Percentiles rank a stretch among this genome's conserved stretches.
phyloP scores from a whole-genome alignment of 805 yeast species.

The Metschnikowia lunata region DNA sequence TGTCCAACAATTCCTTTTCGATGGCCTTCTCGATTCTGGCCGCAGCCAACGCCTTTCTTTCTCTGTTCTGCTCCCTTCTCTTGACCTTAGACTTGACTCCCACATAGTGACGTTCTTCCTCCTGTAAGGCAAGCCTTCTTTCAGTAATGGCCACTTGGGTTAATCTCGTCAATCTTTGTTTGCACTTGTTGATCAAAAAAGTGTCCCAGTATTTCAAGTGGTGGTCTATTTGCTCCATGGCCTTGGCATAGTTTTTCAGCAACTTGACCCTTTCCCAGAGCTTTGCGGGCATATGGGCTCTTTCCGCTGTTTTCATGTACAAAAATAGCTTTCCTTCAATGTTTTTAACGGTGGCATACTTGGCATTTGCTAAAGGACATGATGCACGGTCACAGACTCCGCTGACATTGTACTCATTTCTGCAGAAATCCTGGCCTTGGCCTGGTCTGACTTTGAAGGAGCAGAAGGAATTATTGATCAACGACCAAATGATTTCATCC shows the following conservation, averaged over 20 bases:
- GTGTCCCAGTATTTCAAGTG: constrained; percentile 91
- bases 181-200: constrained; percentile 86
- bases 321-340: constrained; percentile 75
- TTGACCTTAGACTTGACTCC: constrained; percentile 92
- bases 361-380: constrained; percentile 93
- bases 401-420: constrained; percentile 93
- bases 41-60: constrained; percentile 93
- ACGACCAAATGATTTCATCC: constrained; percentile 94
- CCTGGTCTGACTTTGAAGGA: constrained; percentile 88
- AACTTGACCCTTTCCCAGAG: constrained; percentile 93
- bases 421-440: constrained; percentile 86
- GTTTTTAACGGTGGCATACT: constrained; percentile 82
- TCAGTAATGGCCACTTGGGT: constrained; percentile 95
- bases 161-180: constrained; percentile 89
- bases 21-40: constrained; percentile 96
- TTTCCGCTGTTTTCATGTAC: constrained; percentile 96
- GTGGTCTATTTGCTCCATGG: constrained; percentile 83
- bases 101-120: constrained; percentile 89
- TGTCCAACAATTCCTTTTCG: constrained; percentile 89
- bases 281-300: constrained; percentile 92
- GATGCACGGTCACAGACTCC: constrained; percentile 92
- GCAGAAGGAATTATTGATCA: constrained; percentile 91
- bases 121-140: constrained; percentile 84
- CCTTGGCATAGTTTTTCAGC: constrained; percentile 83
- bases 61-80: constrained; percentile 91